Conservation (phyloP, 345 rosid species). For the Psidium friedrichsthalianum region DNA sequence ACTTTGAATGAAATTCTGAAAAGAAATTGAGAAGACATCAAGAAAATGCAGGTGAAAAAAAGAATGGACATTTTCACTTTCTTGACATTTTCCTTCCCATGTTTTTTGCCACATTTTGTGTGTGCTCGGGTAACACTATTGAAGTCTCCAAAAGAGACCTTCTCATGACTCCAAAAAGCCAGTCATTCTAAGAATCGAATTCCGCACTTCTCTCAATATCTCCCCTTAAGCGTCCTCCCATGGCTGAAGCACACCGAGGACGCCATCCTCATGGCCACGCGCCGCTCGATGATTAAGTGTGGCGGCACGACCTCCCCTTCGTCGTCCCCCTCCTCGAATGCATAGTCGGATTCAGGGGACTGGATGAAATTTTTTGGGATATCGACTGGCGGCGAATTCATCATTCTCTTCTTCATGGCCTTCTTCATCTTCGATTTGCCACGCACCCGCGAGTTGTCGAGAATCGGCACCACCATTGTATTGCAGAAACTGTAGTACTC, state of each 20-base stretch:
- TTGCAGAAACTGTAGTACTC: background rate
- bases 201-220: conserved; percentile 72
- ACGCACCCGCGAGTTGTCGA: background rate
- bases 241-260: conserved; percentile 67
- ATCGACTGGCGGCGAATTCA: conserved; percentile 18
- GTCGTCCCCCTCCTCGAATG: conserved; percentile 14
- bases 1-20: background rate
- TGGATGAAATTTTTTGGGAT: conserved; percentile 9
- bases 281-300: conserved; percentile 39
- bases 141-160: background rate
- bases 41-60: background rate
- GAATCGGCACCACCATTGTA: background rate
- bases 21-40: background rate
- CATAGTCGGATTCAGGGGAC: background rate
- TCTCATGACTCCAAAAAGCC: conserved; percentile 65
- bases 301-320: conserved; percentile 38
- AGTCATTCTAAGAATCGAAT: conserved; percentile 74
- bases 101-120: background rate
- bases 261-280: conserved; percentile 50
- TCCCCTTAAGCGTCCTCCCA: conserved; percentile 78
- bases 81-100: background rate
- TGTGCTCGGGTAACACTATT: background rate
- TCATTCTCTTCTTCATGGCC: conserved; percentile 7
- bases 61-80: background rate
- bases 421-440: background rate